Percentiles rank a stretch among this genome's conserved stretches.
Conservation (phyloP, 148 eudicot genomes). For the Dianthus caryophyllus region DNA sequence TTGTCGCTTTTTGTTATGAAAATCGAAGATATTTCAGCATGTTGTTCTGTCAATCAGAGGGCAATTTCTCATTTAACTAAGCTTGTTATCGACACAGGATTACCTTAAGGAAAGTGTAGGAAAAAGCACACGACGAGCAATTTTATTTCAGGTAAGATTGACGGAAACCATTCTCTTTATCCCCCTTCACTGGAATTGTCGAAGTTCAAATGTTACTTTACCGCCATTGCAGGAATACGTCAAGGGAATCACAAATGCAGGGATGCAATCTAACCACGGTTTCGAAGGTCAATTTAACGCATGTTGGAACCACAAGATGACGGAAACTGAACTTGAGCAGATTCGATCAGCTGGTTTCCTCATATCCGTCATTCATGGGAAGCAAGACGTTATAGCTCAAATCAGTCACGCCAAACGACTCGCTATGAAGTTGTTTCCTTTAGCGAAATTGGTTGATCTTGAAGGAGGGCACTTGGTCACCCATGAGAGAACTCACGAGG, state of each 20-base stretch:
- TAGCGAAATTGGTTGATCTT: conserved; percentile 79
- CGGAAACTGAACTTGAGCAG: conserved; percentile 51
- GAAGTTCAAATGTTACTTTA: conserved; percentile 3
- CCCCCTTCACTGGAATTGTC: conserved; percentile 6
- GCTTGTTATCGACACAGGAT: conserved; percentile 46
- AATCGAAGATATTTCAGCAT: neutral
- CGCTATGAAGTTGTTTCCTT: conserved; percentile 76
- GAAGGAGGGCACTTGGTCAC: conserved; percentile 94
- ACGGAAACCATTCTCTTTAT: neutral
- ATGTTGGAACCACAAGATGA: conserved; percentile 90
- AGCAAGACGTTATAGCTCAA: conserved; percentile 90
- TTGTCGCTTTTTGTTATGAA: neutral
- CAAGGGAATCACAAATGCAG: conserved; percentile 68
- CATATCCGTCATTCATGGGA: conserved; percentile 90
- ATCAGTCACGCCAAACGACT: conserved; percentile 67
- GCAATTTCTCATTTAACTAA: neutral
- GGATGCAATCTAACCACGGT: conserved; percentile 89
- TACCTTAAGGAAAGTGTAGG: conserved; percentile 83
- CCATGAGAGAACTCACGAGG: conserved; percentile 96
- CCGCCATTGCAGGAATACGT: conserved; percentile 68
- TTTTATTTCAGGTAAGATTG: conserved; percentile 67
- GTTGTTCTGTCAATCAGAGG: neutral
- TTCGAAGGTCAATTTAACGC: conserved; percentile 92
- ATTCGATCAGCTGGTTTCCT: conserved; percentile 66
- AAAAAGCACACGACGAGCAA: conserved; percentile 56